These are phyloP conservation scores for Vachellia pachyceras DNA, from an alignment of 306 rosid genomes.

Conservation along the genomic window DNA sequence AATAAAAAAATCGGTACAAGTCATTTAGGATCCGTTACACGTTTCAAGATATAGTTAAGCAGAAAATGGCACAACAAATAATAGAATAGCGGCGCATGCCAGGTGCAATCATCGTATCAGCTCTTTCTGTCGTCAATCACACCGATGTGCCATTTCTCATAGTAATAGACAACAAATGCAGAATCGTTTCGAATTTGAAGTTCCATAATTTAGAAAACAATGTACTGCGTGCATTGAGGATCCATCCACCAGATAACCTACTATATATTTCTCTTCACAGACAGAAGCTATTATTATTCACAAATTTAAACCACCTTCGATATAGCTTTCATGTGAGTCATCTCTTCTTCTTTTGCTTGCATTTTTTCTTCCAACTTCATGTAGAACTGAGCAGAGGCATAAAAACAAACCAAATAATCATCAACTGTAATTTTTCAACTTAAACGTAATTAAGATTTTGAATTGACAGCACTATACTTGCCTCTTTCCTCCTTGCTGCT, in stretches of 20 bases:
- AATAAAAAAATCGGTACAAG: too few relatives aligned
- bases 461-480: slow-evolving; percentile 38
- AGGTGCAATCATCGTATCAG: not conserved
- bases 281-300: slow-evolving; percentile 8
- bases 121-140: not conserved
- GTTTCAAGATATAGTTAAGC: not conserved
- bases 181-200: not conserved
- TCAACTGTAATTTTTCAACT: slow-evolving; percentile 22
- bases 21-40: too few relatives aligned
- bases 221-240: not conserved
- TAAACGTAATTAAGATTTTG: not conserved
- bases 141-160: not conserved
- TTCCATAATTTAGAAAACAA: slow-evolving; percentile 13
- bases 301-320: slow-evolving; percentile 50
- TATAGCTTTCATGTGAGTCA: slow-evolving; percentile 60
- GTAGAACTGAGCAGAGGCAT: slow-evolving; percentile 54
- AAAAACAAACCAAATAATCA: slow-evolving; percentile 32
- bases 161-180: not conserved
- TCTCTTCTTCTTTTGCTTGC: slow-evolving; percentile 66
- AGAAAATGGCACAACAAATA: not conserved
- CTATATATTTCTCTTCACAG: slow-evolving; percentile 3
- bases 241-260: slow-evolving; percentile 8
- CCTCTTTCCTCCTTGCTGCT: slow-evolving; percentile 83
- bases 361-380: slow-evolving; percentile 61
- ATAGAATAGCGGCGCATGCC: not conserved